These are phyloP conservation scores for Dothidotthia symphoricarpi DNA, from an alignment of 2,329 filamentous ascomycete genomes.

Conservation along the genomic window DNA sequence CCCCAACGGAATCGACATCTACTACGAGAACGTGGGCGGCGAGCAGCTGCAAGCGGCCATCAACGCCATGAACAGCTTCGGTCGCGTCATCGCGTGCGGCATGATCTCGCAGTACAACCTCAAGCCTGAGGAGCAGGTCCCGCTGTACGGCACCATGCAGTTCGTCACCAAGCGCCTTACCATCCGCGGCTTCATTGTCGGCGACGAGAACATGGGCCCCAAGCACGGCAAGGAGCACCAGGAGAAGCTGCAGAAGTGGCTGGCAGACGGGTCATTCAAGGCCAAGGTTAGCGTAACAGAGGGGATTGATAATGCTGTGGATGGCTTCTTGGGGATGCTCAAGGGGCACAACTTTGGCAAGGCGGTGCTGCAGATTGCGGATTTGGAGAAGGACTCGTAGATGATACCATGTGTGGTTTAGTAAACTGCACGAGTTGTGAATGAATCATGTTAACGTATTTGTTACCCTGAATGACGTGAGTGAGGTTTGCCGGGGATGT, in stretches of 20 bases:
- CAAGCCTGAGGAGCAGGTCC: constrained; percentile 57
- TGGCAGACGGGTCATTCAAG: constrained; percentile 73
- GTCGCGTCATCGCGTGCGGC: constrained; percentile 60
- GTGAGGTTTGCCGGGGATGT: too few relatives aligned
- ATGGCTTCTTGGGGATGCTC: constrained; percentile 73
- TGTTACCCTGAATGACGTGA: too few relatives aligned
- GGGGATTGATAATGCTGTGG: constrained; percentile 73
- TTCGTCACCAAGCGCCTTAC: constrained; percentile 68
- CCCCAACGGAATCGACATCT: constrained; percentile 77
- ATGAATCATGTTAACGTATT: too few relatives aligned
- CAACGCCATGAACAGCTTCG: constrained; percentile 61
- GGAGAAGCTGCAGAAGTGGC: constrained; percentile 72
- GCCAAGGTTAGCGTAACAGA: constrained; percentile 65
- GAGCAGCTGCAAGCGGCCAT: constrained; percentile 70
- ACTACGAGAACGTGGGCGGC: constrained; percentile 78
- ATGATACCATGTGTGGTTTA: background rate
- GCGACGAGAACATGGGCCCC: constrained; percentile 63
- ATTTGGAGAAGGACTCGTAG: constrained; percentile 33
- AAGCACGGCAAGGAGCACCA: constrained; percentile 70
- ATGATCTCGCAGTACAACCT: constrained; percentile 80
- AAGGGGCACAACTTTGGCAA: constrained; percentile 83
- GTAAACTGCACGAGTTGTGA: too few relatives aligned
- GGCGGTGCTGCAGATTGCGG: constrained; percentile 68
- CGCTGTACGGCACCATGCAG: constrained; percentile 63
- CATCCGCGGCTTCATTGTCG: constrained; percentile 75